Evolutionary conservation across 2,329 filamentous ascomycete species (phyloP).

Genomic region (Exophiala lecanii-corni): DNA sequence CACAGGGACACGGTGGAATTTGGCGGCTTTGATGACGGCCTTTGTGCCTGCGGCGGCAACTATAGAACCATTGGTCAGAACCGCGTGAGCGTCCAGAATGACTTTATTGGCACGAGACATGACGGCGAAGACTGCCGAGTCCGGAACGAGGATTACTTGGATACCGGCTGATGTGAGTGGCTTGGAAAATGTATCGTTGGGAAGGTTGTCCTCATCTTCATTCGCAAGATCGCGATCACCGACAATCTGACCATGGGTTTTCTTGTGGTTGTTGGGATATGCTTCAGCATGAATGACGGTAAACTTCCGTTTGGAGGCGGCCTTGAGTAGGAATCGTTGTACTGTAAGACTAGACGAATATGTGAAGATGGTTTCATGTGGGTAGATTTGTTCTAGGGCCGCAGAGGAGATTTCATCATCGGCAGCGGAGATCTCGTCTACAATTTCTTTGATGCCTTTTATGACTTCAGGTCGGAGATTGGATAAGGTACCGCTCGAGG

Average conservation of each 20-base stretch:
- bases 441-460: slow-evolving; percentile 89
- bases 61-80: slow-evolving; percentile 82
- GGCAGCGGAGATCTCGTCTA: slow-evolving; percentile 88
- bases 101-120: slow-evolving; percentile 97
- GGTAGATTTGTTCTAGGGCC: slow-evolving; percentile 86
- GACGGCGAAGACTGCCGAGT: slow-evolving; percentile 82
- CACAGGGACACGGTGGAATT: slow-evolving; percentile 75
- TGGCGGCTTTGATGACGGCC: slow-evolving; percentile 78
- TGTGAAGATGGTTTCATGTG: slow-evolving; percentile 86
- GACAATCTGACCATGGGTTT: slow-evolving; percentile 58
- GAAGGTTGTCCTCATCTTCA: slow-evolving; percentile 40
- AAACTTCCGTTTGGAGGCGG: slow-evolving; percentile 84
- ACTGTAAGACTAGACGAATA: slow-evolving; percentile 82
- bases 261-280: slow-evolving; percentile 63
- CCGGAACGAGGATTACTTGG: slow-evolving; percentile 76
- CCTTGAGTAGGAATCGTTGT: slow-evolving; percentile 82
- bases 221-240: slow-evolving; percentile 42
- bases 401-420: slow-evolving; percentile 89
- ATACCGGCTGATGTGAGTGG: slow-evolving; percentile 73
- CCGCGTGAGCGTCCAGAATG: slow-evolving; percentile 78
- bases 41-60: slow-evolving; percentile 79
- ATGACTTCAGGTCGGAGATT: slow-evolving; percentile 87
- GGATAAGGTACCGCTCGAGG: slow-evolving; percentile 38
- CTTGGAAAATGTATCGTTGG: slow-evolving; percentile 61
- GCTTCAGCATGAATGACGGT: slow-evolving; percentile 80